Percentiles rank a stretch among this genome's conserved stretches.
Conservation (phyloP, 2,329 filamentous ascomycete species). For the Parascedosporium putredinis region DNA sequence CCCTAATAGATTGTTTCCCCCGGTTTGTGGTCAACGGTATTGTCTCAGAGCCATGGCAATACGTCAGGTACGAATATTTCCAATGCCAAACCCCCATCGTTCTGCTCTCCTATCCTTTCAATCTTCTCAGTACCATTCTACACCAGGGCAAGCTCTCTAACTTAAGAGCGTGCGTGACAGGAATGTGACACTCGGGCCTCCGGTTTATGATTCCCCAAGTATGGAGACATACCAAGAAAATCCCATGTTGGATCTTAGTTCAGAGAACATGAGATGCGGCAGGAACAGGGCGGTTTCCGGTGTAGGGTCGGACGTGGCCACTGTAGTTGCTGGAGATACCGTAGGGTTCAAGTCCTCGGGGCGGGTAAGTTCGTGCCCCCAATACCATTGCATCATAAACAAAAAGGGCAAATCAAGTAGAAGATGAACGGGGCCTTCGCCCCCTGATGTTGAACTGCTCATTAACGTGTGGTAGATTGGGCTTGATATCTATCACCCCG, state of each 20-base stretch:
- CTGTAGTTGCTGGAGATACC: not conserved
- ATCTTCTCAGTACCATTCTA: too few species aligned
- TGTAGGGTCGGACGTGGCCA: not conserved
- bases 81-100: too few species aligned
- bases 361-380: not conserved
- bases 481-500: slow-evolving; percentile 11
- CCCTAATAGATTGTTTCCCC: not conserved
- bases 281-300: not conserved
- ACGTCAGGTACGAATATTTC: slow-evolving; percentile 5
- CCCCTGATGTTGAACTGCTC: too few species aligned
- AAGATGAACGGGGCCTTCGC: too few species aligned
- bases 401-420: too few species aligned
- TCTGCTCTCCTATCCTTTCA: too few species aligned
- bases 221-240: not conserved
- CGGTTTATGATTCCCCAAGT: not conserved
- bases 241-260: not conserved
- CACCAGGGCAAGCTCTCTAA: too few species aligned
- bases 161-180: not conserved
- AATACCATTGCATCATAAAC: not conserved
- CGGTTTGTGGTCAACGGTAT: not conserved
- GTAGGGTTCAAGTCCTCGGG: not conserved
- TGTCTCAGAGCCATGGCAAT: slow-evolving; percentile 3
- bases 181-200: not conserved
- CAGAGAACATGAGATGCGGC: slow-evolving; percentile 3
- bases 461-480: not conserved